Evolutionary conservation across 371 early-diverging fungal genomes (phyloP).

Genomic region (Mucor indicus): DNA sequence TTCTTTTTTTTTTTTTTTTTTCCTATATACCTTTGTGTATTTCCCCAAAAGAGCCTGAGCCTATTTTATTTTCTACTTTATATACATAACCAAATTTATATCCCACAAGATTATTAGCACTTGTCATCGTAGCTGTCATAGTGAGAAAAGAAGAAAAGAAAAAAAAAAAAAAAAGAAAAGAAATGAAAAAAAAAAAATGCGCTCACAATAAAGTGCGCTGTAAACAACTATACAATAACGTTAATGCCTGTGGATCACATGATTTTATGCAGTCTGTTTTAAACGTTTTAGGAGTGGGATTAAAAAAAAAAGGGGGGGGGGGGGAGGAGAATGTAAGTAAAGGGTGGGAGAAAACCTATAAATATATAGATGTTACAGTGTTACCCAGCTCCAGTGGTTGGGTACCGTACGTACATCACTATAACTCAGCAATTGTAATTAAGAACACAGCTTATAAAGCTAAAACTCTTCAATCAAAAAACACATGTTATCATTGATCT

Average conservation of each 20-base stretch:
- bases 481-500: no score
- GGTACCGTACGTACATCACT: no score
- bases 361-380: no score
- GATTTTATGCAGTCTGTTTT: conserved; percentile 6
- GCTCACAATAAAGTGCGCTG: background rate
- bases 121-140: conserved; percentile 3
- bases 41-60: conserved; percentile 97
- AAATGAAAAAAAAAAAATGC: conserved; percentile 1
- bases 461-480: no score
- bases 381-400: no score
- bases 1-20: background rate
- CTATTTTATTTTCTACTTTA: conserved; percentile 89
- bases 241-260: conserved; percentile 11
- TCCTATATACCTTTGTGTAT: conserved; percentile 78
- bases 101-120: conserved; percentile 12
- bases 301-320: no score
- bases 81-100: conserved; percentile 69
- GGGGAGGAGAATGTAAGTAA: no score
- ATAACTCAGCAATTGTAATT: no score
- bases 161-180: background rate
- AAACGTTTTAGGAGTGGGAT: no score
- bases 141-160: background rate
- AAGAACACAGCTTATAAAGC: no score
- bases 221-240: conserved; percentile 1
- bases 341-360: no score